A percentile compares a stretch with the other conserved stretches of the same genome.
phyloP scores from a whole-genome alignment of 805 yeast genomes.

The Saturnispora dispora region DNA sequence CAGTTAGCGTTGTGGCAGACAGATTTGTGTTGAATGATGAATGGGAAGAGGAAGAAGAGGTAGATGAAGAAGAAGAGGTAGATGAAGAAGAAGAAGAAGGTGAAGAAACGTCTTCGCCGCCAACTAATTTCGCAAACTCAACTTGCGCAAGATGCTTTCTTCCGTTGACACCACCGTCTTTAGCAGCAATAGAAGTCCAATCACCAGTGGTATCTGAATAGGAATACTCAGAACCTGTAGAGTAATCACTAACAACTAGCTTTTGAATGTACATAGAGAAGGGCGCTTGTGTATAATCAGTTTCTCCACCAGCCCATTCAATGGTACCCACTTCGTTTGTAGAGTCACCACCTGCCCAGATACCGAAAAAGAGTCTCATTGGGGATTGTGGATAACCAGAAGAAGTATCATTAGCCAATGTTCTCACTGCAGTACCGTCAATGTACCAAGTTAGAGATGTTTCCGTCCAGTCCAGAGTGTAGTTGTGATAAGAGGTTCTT shows the following conservation, averaged over 20 bases:
- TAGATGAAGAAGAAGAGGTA: neutral
- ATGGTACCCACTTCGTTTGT: slow-evolving; percentile 57
- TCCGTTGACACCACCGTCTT: slow-evolving; percentile 54
- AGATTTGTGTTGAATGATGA: too few species aligned
- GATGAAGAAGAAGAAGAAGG: neutral
- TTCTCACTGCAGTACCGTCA: slow-evolving; percentile 63
- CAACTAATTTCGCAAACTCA: slow-evolving; percentile 33
- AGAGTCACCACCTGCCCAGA: slow-evolving; percentile 81
- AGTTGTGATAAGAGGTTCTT: slow-evolving; percentile 55
- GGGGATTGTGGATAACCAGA: slow-evolving; percentile 91
- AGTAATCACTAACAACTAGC: slow-evolving; percentile 58
- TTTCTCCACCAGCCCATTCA: slow-evolving; percentile 74
- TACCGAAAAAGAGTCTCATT: slow-evolving; percentile 52
- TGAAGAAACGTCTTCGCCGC: slow-evolving; percentile 17
- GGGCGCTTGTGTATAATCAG: slow-evolving; percentile 59
- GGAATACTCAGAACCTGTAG: slow-evolving; percentile 49
- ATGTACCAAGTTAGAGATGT: slow-evolving; percentile 58
- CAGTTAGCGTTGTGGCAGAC: neutral
- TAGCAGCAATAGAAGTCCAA: slow-evolving; percentile 51
- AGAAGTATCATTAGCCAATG: slow-evolving; percentile 41
- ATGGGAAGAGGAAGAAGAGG: neutral
- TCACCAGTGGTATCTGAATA: slow-evolving; percentile 48
- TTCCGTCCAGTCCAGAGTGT: slow-evolving; percentile 77
- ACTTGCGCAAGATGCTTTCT: slow-evolving; percentile 38
- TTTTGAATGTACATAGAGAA: slow-evolving; percentile 56